phyloP scores from a whole-genome alignment of 768 basidiomycete species.

The Cytidiella melzeri region DNA sequence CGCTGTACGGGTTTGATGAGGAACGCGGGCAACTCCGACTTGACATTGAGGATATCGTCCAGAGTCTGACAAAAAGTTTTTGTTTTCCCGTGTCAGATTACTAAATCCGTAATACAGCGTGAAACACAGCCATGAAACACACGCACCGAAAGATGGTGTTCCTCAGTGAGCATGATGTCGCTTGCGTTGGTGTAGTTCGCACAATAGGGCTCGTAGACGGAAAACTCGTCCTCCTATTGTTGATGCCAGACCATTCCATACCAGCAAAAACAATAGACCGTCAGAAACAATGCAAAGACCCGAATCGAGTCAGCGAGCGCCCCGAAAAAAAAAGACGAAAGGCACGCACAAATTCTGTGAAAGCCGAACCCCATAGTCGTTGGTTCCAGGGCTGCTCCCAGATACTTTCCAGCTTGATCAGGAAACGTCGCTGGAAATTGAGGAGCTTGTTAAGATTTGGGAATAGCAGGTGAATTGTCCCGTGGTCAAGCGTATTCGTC shows the following conservation, averaged over 20 bases:
- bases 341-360: slow-evolving; percentile 72
- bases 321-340: slow-evolving; percentile 16
- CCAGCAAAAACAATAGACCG: slow-evolving; percentile 21
- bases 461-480: slow-evolving; percentile 94
- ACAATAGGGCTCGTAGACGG: slow-evolving; percentile 94
- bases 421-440: slow-evolving; percentile 93
- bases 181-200: slow-evolving; percentile 47
- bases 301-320: slow-evolving; percentile 34
- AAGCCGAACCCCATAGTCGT: slow-evolving; percentile 84
- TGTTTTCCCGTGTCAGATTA: background rate
- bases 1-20: slow-evolving; percentile 98
- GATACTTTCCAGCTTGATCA: slow-evolving; percentile 83
- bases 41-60: slow-evolving; percentile 82
- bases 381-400: slow-evolving; percentile 78
- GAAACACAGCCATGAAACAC: background rate
- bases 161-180: slow-evolving; percentile 47
- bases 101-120: slow-evolving; percentile 15
- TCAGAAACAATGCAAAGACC: slow-evolving; percentile 38
- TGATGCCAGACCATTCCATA: slow-evolving; percentile 27
- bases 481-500: slow-evolving; percentile 83
- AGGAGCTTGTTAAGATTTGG: slow-evolving; percentile 90
- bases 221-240: slow-evolving; percentile 92
- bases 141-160: slow-evolving; percentile 81
- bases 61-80: slow-evolving; percentile 48
- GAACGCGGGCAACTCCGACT: slow-evolving; percentile 91